Base-by-base conservation (phyloP, 176 grass and related monocot genomes). In the Chloris gayana region DNA sequence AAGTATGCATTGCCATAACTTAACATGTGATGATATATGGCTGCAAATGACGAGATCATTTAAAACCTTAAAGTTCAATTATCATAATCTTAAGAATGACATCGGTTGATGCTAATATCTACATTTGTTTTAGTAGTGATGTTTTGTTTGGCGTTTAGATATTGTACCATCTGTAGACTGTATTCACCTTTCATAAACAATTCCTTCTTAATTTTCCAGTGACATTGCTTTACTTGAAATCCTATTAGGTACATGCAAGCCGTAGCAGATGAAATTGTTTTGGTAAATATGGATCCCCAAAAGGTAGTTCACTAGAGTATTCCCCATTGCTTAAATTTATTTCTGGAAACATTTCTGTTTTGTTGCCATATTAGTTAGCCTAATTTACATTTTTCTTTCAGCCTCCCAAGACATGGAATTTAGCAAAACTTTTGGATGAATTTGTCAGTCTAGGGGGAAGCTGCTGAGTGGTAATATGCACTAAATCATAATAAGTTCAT, bases 161-260 rank as follows among this genome's bases (percentile, higher is more conserved):
- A 14, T 5, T 33, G 51, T 19, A 81, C 62, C 13, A 62, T 54
- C 14, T 70, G 25, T 81, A 70, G 41, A 57, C 53, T 57, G 11
- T 21, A 22, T 1, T 69, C 63, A 76, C 24, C 9, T 24, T 50
- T 38, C 2, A 35, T 69, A 60, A 70, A 56, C 17, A 29, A 21
- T 70, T 56, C 9, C 64, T 3, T 26, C 29, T 79, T 56, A 13
- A 34, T 63, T 41, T 60, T 67, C 70, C 41, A 68, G 9, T 79
- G 72, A 53, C 31, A 82, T 45, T 30, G 1, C 22, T 69, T 74
- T 73, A 78, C 29, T 77, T 73, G 53, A 47, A 69, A 76, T 90
- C 44, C 17, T 88, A 84, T 62, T 85, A 98, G 95, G 86, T 98
- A 94, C 80, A 94, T 94, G 92, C 95, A 94, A 94, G 95, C 95